Evolutionary conservation across 257 asterid species (phyloP), one percentile per base, ranked within the genome.

Genomic region (Solanum megistacrolobum): DNA sequence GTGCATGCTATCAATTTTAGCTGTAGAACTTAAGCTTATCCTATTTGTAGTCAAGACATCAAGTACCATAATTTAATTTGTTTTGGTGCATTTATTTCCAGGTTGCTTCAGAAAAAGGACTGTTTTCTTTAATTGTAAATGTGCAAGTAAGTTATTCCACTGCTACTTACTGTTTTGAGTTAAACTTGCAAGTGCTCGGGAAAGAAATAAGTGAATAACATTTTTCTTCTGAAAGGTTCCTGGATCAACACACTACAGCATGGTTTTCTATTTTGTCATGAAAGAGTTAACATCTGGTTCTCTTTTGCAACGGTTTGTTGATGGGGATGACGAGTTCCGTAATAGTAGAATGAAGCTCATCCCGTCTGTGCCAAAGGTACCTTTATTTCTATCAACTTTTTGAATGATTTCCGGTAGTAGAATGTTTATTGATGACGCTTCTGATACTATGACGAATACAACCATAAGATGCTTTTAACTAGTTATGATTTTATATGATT

Each of bases 241-340:
- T 89, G 99, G 98, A 87, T 93, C 99, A 46, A 97, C 96, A 48
- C 98, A 96, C 92, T 97, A 97, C 94, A 95, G 98, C 95, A 94
- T 96, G 98, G 92, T 96, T 87, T 96, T 96, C 89, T 96, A 96
- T 93, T 95, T 94, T 74, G 96, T 96, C 88, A 84, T 91, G 12
- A 93, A 92, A 90, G 90, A 92, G 89, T 90, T 96, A 87, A 89
- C 89, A 20, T 91, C 92, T 9, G 97, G 98, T 87, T 95, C 99
- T 90, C 98, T 97, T 86, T 91, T 96, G 88, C 98, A 96, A 92
- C 92, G 99, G 72, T 97, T 96, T 89, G 98, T 94, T 58, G 96
- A 97, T 87, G 99, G 98, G 91, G 98, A 97, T 88, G 99, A 97
- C 84, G 99, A 97, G 89, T 96, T 95, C 86, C 98, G 98, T 71